These are phyloP conservation scores for Boeremia lycopersici DNA, from an alignment of 2,329 filamentous ascomycete species.

Conservation along the genomic window DNA sequence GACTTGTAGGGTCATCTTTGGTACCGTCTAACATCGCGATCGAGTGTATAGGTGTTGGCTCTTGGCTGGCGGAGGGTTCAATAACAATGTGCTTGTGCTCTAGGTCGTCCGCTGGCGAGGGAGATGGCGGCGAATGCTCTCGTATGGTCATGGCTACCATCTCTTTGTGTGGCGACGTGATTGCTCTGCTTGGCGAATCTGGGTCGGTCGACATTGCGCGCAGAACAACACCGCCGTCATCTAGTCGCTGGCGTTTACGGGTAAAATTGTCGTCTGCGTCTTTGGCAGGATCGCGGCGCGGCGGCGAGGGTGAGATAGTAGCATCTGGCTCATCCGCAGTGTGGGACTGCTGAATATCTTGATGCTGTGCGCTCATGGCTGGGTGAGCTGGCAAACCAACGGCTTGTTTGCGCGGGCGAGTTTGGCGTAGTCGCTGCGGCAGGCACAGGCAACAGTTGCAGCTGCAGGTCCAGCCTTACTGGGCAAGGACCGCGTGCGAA, in stretches of 20 bases:
- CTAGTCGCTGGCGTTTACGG: conserved; percentile 54
- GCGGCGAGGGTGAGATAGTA: conserved; percentile 35
- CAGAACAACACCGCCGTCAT: conserved; percentile 44
- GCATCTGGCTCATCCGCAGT: conserved; percentile 39
- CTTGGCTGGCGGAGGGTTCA: not conserved
- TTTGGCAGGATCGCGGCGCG: conserved; percentile 51
- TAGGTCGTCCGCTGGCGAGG: conserved; percentile 26
- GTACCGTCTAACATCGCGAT: conserved; percentile 25
- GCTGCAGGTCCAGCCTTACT: conserved; percentile 30
- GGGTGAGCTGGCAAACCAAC: conserved; percentile 19
- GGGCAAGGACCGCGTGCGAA: conserved; percentile 28
- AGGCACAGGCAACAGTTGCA: conserved; percentile 32
- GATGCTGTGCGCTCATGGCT: conserved; percentile 43
- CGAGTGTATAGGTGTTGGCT: conserved; percentile 2
- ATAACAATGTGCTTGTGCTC: conserved; percentile 13
- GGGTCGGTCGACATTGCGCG: conserved; percentile 41
- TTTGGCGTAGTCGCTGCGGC: conserved; percentile 23
- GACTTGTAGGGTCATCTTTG: conserved; percentile 28
- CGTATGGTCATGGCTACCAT: conserved; percentile 50
- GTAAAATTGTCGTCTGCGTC: conserved; percentile 53
- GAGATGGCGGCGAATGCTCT: conserved; percentile 40
- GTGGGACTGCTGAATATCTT: conserved; percentile 43
- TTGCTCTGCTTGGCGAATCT: conserved; percentile 18
- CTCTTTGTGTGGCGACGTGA: conserved; percentile 24
- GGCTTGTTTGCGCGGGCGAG: conserved; percentile 22